A percentile compares a stretch with the other conserved stretches of the same genome.
Conservation (phyloP, 2,329 filamentous ascomycete species). For the Penicillium sp. region DNA sequence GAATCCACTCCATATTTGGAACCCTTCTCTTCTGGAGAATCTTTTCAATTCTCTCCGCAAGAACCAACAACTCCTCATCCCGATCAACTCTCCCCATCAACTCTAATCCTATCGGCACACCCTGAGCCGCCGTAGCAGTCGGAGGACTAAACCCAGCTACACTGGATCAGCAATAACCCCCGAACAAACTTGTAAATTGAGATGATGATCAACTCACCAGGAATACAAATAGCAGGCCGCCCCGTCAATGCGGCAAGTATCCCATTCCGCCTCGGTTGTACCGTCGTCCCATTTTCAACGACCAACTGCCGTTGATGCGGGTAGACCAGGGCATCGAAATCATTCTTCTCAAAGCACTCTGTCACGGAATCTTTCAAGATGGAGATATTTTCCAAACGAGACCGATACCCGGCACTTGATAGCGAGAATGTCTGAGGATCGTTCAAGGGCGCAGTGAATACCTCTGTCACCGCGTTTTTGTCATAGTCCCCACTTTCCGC, state of each 20-base stretch:
- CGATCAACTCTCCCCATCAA: slow-evolving; percentile 61
- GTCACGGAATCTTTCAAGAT: slow-evolving; percentile 57
- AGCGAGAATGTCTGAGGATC: slow-evolving; percentile 58
- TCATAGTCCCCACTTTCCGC: slow-evolving; percentile 59
- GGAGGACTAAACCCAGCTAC: slow-evolving; percentile 54
- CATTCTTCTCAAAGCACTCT: slow-evolving; percentile 54
- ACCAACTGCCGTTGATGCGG: slow-evolving; percentile 68
- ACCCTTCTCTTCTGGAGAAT: slow-evolving; percentile 52
- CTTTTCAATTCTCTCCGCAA: slow-evolving; percentile 57
- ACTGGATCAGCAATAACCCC: slow-evolving; percentile 18
- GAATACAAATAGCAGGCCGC: slow-evolving; percentile 54
- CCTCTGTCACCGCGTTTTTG: slow-evolving; percentile 55
- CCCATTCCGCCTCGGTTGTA: slow-evolving; percentile 64
- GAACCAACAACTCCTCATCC: slow-evolving; percentile 58
- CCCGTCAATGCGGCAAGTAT: slow-evolving; percentile 60
- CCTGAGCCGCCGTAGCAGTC: slow-evolving; percentile 55
- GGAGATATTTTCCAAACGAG: slow-evolving; percentile 54
- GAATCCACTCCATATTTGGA: slow-evolving; percentile 36
- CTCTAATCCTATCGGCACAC: slow-evolving; percentile 68
- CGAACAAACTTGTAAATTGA: no score
- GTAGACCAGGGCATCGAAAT: slow-evolving; percentile 64
- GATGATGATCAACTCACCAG: slow-evolving; percentile 28
- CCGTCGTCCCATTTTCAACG: slow-evolving; percentile 59
- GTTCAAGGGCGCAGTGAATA: slow-evolving; percentile 60
- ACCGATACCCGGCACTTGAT: slow-evolving; percentile 54